Evolutionary conservation across 768 basidiomycete species (phyloP).

Genomic region (Chlorophyllum brunneum): DNA sequence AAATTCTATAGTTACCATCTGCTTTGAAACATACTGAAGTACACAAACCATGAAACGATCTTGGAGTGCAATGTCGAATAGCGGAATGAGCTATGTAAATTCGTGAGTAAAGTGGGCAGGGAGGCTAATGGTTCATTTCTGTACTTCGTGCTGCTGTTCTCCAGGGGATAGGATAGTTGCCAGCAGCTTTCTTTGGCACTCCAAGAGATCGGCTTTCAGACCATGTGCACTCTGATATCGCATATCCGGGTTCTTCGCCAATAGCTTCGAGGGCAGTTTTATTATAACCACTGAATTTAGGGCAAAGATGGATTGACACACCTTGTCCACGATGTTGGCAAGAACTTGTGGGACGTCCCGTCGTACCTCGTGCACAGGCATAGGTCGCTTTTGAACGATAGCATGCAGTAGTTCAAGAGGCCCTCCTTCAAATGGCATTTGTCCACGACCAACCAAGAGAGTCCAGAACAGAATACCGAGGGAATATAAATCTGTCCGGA

Average conservation of each 20-base stretch:
- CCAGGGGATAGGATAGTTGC: conserved; percentile 53
- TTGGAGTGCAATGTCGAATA: conserved; percentile 60
- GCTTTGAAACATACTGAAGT: not conserved
- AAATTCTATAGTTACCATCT: not conserved
- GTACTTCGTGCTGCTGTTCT: conserved; percentile 54
- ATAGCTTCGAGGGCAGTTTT: conserved; percentile 36
- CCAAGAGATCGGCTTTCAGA: conserved; percentile 60
- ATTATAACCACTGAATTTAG: conserved; percentile 2
- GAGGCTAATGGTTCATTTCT: conserved; percentile 8
- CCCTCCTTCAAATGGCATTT: conserved; percentile 59
- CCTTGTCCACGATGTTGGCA: conserved; percentile 68
- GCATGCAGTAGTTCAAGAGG: conserved; percentile 64
- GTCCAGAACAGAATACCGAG: conserved; percentile 75
- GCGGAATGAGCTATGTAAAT: conserved; percentile 52
- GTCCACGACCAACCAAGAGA: conserved; percentile 63
- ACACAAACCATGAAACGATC: conserved; percentile 56
- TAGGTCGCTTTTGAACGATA: conserved; percentile 68
- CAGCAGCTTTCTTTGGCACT: conserved; percentile 63
- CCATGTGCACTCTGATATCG: conserved; percentile 74
- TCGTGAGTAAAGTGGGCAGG: conserved; percentile 10
- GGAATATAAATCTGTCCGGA: conserved; percentile 71
- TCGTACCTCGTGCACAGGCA: conserved; percentile 73
- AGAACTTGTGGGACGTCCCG: conserved; percentile 71
- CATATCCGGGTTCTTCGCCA: conserved; percentile 63
- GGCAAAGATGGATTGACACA: conserved; percentile 16